Percentiles rank a stretch among this genome's conserved stretches.
These are phyloP conservation scores for Russula emetica DNA, from an alignment of 768 basidiomycete genomes.

Conservation along the genomic window DNA sequence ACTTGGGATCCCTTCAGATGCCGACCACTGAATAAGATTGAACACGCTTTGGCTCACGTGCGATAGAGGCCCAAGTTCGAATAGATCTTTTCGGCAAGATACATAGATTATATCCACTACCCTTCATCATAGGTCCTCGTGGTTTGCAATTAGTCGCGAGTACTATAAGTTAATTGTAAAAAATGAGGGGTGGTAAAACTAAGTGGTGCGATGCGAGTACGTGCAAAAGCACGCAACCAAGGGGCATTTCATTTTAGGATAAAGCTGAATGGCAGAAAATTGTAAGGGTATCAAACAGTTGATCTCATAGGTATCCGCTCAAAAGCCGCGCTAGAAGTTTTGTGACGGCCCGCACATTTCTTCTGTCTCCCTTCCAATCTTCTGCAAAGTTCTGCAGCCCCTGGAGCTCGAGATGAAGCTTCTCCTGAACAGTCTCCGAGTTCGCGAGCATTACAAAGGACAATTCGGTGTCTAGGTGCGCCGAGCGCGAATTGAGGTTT, in stretches of 20 bases:
- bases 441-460: conserved; percentile 80
- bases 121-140: too few relatives aligned
- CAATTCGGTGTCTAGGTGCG: conserved; percentile 86
- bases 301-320: conserved; percentile 59
- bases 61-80: background rate
- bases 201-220: background rate
- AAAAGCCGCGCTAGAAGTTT: conserved; percentile 59
- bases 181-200: background rate
- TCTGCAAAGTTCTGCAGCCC: conserved; percentile 46
- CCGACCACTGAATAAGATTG: background rate
- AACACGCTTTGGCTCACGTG: background rate
- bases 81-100: background rate
- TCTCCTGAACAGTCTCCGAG: conserved; percentile 44
- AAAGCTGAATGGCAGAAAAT: background rate
- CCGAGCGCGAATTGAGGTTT: conserved; percentile 88
- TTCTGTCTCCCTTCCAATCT: conserved; percentile 56
- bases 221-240: background rate
- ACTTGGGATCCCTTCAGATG: background rate
- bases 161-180: background rate
- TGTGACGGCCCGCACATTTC: conserved; percentile 60
- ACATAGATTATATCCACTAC: background rate
- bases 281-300: background rate
- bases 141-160: background rate
- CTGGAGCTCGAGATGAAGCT: conserved; percentile 52
- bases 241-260: background rate